Conservation (phyloP, 371 early-diverging fungal genomes). For the Astathelohania contejeani region DNA sequence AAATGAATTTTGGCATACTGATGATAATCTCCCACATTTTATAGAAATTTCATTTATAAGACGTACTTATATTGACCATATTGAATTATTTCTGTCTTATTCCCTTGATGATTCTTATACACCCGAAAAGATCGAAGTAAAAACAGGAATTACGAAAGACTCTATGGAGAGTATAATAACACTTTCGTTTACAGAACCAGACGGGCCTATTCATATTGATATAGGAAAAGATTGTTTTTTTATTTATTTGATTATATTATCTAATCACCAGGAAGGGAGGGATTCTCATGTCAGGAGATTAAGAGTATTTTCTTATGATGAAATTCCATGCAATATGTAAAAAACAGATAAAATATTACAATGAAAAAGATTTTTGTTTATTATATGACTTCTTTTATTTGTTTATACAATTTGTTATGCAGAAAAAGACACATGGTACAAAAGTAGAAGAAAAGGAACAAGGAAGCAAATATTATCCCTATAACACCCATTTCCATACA, state of each 20-base stretch:
- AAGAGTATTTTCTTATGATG: no score
- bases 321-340: no score
- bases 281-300: slow-evolving; percentile 50
- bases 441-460: no score
- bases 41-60: slow-evolving; percentile 46
- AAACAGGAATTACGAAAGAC: slow-evolving; percentile 32
- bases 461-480: no score
- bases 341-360: no score
- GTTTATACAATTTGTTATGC: no score
- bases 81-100: slow-evolving; percentile 38
- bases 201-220: slow-evolving; percentile 25
- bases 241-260: slow-evolving; percentile 40
- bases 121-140: slow-evolving; percentile 45
- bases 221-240: slow-evolving; percentile 30
- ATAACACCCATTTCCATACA: no score
- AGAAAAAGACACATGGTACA: no score
- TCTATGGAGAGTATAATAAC: slow-evolving; percentile 6
- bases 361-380: no score
- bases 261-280: slow-evolving; percentile 53
- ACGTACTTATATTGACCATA: slow-evolving; percentile 29
- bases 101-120: slow-evolving; percentile 51
- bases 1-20: slow-evolving; percentile 50
- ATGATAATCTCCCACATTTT: slow-evolving; percentile 49
- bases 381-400: no score
- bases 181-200: slow-evolving; percentile 40